Base-by-base conservation (phyloP, 768 basidiomycete genomes). In the Boletus rex-veris region DNA sequence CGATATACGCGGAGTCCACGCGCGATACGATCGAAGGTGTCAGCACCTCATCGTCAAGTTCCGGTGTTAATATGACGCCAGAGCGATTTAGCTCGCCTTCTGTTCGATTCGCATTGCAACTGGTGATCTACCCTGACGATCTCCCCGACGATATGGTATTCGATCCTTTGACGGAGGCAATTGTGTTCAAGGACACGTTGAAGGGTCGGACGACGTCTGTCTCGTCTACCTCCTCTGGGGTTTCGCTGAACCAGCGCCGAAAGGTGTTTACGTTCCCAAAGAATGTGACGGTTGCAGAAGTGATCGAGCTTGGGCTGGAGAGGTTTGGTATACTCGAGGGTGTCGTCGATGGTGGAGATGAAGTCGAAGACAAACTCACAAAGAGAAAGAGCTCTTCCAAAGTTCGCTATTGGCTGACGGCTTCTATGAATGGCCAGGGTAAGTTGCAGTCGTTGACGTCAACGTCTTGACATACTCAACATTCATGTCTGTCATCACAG, bases 261-360 rank as follows among this genome's bases (percentile, higher is more conserved):
- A 94, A 94, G 71, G 80, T 96, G 43, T 90, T 98, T 68, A 82
- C 90, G 57, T 88, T 98, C 73, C 92, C 96, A 1, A 89, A 92
- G 71, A 98, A 97, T 63, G 86, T 90, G 35, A 98, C 92, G 0
- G 97, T 98, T 4, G 92, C 94, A 0, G 97, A 99, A 71, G 94
- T 95, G 14, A 92, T 97, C 37, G 97, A 99, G 69, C 76, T 90
- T 36, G 90, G 88, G 6, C 67, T 99, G 58, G 97, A 98, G 65
- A 74, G 93, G 53, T 98, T 98, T 65, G 97, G 97, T 3, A 97
- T 99, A 52, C 75, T 82, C 35, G 96, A 97, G 37, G 97, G 95
- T n/a, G 93, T 99, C 2, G 96, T 98, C 3, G 95, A 98, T 68
- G 97, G 97, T 3, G 97, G 97, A 2, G 97, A 99, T 68, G 96